A percentile compares a stretch with the other conserved stretches of the same genome.
phyloP scores from a whole-genome alignment of 208 protist genomes.

The Trypanosoma lewisi region DNA sequence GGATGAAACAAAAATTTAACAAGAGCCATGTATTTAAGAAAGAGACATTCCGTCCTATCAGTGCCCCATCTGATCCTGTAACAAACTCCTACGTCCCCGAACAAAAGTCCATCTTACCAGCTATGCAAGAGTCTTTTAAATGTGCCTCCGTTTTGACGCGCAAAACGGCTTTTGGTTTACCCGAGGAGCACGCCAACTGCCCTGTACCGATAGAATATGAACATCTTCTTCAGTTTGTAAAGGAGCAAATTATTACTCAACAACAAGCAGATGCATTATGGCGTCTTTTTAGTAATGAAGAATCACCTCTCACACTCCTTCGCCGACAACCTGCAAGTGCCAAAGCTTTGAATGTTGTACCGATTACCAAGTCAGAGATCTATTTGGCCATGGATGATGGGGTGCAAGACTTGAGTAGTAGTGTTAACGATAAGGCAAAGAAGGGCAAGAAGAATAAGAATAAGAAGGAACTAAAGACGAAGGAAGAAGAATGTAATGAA shows the following conservation, averaged over 20 bases:
- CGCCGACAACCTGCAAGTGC: conserved; percentile 6
- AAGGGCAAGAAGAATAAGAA: neutral
- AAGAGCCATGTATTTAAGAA: conserved; percentile 58
- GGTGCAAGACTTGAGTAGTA: neutral
- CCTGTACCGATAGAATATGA: conserved; percentile 69
- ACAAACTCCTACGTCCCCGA: conserved; percentile 9
- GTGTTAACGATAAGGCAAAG: neutral
- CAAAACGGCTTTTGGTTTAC: conserved; percentile 52
- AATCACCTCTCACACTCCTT: conserved; percentile 21
- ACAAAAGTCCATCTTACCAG: conserved; percentile 7
- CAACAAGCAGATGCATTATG: conserved; percentile 71
- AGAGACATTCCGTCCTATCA: conserved; percentile 69
- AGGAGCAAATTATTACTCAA: conserved; percentile 78
- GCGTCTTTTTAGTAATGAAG: conserved; percentile 54
- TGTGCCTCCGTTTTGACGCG: conserved; percentile 59
- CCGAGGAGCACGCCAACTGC: conserved; percentile 29
- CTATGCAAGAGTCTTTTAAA: conserved; percentile 58
- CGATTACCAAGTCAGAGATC: neutral
- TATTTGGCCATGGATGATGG: neutral
- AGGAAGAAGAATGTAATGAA: conserved; percentile 18
- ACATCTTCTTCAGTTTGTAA: conserved; percentile 74
- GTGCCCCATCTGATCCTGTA: conserved; percentile 35
- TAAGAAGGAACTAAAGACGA: conserved; percentile 10
- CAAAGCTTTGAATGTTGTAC: neutral
- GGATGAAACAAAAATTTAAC: conserved; percentile 47